Base-by-base conservation (phyloP, 2,329 filamentous ascomycete genomes). In the Nemania sp. region DNA sequence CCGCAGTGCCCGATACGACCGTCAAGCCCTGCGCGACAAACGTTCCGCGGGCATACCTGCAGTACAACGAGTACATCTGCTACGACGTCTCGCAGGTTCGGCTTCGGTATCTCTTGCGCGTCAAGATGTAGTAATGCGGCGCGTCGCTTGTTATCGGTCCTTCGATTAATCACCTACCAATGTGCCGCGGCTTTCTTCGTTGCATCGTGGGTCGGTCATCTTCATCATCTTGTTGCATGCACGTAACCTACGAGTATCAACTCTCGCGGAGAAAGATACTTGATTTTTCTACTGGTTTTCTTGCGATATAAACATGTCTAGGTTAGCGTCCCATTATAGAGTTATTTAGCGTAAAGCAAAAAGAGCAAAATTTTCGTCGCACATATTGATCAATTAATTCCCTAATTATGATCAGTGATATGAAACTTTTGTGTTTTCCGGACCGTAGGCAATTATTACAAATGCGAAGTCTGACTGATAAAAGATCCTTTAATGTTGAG, bases 61-160 rank as follows among this genome's bases (percentile, higher is more conserved):
- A 73, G 44, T 90, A 90, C 73, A 90, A 91, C 66, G 88, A 91
- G 73, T 90, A 85, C 68, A 89, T 90, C 57, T 79, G 78, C 46
- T 91, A 91, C 64, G 80, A 90, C 60, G 74, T 88, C 3, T 76
- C 84, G 0, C 88, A 91, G 68, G 79, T 91, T 28, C 83, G 84
- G 37, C 75, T 90, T 5, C 80, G 87, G 5, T 90, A 91, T 64
- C 75, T 91, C 3, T 80, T 90, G 65, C 79, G 83, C 5, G 81
- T 89, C 42, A 78, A 77, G 65, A 79, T 83, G 73, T 74, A 69
- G 65, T n/a, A 60, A 59, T 43, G 26, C 58, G 51, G 51, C 31
- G 33, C 7, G 1, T 45, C 9, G 8, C n/a, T 49, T 45, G n/a
- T 8, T 41, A 34, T 17, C 22, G 11, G 8, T 8, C 15, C 9